Base-by-base conservation (phyloP, 225 moss, liverwort and hornwort genomes). In the Straminergon stramineum region DNA sequence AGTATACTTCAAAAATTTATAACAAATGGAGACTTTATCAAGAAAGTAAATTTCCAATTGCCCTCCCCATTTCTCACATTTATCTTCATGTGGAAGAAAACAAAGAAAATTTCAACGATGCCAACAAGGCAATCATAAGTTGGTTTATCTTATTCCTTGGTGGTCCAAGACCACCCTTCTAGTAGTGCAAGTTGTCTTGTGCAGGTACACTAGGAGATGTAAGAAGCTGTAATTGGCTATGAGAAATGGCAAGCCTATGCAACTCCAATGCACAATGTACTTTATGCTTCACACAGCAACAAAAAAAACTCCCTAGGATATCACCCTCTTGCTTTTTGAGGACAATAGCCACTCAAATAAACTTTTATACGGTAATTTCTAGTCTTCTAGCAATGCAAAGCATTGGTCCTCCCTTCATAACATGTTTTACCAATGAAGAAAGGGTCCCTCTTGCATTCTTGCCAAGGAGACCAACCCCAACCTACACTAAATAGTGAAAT, bases 61-160 rank as follows among this genome's bases (percentile, higher is more conserved):
- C 9, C 23, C 15, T 55, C 9, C 0, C 8, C 3, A 35, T 35
- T 35, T 31, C 22, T 32, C 9, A 22, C 13, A 53, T 3, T 13
- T 53, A 53, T 20, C 34, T 53, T 34, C 4, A 52, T 23, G 2
- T 23, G 1, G 4, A 21, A 32, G 32, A 30, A 28, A 31, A 3
- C 1, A 6, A 21, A 11, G 7, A 62, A n/a, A n/a, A 69, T 4
- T 75, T 51, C 32, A 75, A 48, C 31, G 20, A 32, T 30, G 45
- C 4, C 48, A 11, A 48, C 0, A 18, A 0, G 12, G 0, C 2
- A 31, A 1, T 30, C 4, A 15, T 20, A 32, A 8, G 7, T 2
- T 48, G 2, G 5, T 32, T 51, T 19, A 31, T 1, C 12, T 75
- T 52, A 77, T 14, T 9, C 51, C 18, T 32, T 32, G 20, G 13